Percentiles rank a stretch among this genome's conserved stretches.
Evolutionary conservation across 2,329 filamentous ascomycete species (phyloP).

Genomic region (Penicillium hesseltinei): DNA sequence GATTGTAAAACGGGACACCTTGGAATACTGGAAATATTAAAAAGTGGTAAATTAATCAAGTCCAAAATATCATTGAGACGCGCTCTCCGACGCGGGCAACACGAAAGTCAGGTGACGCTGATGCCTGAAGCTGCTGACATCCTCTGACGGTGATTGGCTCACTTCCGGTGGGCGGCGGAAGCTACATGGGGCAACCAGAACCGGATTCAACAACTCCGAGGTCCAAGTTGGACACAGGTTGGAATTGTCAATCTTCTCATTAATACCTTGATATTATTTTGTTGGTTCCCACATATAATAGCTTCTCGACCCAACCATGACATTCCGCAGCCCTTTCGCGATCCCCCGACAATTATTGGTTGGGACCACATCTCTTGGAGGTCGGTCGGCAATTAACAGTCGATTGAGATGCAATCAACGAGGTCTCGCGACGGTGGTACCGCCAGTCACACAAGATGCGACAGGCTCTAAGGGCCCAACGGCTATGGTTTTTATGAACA

Average conservation of each 20-base stretch:
- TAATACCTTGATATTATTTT: background rate
- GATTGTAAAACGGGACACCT: conserved; percentile 3
- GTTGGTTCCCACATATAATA: background rate
- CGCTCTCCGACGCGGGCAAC: conserved; percentile 24
- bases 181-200: background rate
- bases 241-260: background rate
- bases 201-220: conserved; percentile 4
- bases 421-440: conserved; percentile 60
- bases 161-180: background rate
- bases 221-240: background rate
- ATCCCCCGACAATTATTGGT: conserved; percentile 32
- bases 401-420: conserved; percentile 28
- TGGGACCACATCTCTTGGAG: conserved; percentile 15
- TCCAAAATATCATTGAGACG: conserved; percentile 27
- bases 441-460: conserved; percentile 76
- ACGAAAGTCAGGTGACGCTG: conserved; percentile 37
- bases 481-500: conserved; percentile 98
- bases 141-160: conserved; percentile 29
- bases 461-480: conserved; percentile 75
- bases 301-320: conserved; percentile 32
- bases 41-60: background rate
- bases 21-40: background rate
- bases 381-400: conserved; percentile 24
- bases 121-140: conserved; percentile 30
- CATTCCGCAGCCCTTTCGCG: conserved; percentile 40